Evolutionary conservation across 2,329 filamentous ascomycete species (phyloP).

Genomic region (Pseudopithomyces chartarum): DNA sequence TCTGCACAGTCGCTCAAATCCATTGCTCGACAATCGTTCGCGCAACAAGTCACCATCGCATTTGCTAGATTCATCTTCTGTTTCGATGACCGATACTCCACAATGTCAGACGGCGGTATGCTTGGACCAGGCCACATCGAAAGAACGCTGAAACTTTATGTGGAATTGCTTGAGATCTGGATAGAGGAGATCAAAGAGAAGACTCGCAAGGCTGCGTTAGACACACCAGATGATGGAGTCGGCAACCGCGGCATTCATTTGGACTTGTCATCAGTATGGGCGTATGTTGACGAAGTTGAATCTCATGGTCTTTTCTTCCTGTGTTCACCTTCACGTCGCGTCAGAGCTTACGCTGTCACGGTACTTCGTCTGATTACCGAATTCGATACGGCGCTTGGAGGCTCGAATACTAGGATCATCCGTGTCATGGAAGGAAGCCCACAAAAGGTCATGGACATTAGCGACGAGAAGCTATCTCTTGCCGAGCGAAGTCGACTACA

Average conservation of each 20-base stretch:
- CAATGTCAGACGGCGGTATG: slow-evolving; percentile 97
- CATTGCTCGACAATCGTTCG: slow-evolving; percentile 89
- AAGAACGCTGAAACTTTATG: slow-evolving; percentile 87
- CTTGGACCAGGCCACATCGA: slow-evolving; percentile 93
- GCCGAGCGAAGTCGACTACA: slow-evolving; percentile 92
- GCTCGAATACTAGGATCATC: slow-evolving; percentile 81
- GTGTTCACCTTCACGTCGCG: slow-evolving; percentile 90
- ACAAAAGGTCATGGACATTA: slow-evolving; percentile 85
- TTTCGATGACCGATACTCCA: slow-evolving; percentile 95
- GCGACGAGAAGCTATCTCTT: slow-evolving; percentile 87
- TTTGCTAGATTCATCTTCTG: slow-evolving; percentile 98
- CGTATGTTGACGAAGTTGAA: slow-evolving; percentile 95
- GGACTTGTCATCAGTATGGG: slow-evolving; percentile 85
- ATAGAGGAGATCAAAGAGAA: slow-evolving; percentile 94
- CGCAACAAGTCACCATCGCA: slow-evolving; percentile 93
- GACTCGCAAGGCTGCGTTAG: slow-evolving; percentile 71
- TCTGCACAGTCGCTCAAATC: slow-evolving; percentile 93
- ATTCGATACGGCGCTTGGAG: slow-evolving; percentile 87
- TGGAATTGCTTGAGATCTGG: slow-evolving; percentile 94
- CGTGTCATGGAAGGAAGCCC: slow-evolving; percentile 91
- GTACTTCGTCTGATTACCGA: slow-evolving; percentile 91
- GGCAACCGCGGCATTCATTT: slow-evolving; percentile 77
- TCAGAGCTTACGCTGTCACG: slow-evolving; percentile 88
- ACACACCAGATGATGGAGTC: slow-evolving; percentile 65
- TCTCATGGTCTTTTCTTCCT: slow-evolving; percentile 96